These are phyloP conservation scores for Suillus americanus DNA, from an alignment of 768 basidiomycete genomes.

Conservation along the genomic window DNA sequence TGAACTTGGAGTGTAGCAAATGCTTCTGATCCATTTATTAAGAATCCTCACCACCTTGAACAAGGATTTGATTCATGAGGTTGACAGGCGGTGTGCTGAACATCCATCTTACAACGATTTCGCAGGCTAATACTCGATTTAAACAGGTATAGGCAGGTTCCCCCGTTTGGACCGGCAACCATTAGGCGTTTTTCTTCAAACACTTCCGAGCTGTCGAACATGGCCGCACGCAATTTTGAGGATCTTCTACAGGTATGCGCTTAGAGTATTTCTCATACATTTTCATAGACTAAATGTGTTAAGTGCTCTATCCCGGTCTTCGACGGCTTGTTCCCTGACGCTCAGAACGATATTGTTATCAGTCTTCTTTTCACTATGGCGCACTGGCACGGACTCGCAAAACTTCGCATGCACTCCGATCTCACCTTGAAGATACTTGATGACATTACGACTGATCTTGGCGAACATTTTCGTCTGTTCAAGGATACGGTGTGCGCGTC, in stretches of 20 bases:
- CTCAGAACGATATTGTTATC: slow-evolving; percentile 15
- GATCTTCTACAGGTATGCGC: slow-evolving; percentile 31
- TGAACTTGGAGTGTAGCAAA: too few species aligned
- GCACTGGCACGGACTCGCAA: slow-evolving; percentile 16
- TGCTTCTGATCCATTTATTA: too few species aligned
- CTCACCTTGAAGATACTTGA: slow-evolving; percentile 17
- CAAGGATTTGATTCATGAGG: too few species aligned
- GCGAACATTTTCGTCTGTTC: slow-evolving; percentile 23
- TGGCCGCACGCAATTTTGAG: slow-evolving; percentile 38
- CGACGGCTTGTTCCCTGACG: slow-evolving; percentile 24
- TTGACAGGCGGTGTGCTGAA: too few species aligned
- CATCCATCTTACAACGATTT: slow-evolving; percentile 12
- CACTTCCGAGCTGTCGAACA: slow-evolving; percentile 22
- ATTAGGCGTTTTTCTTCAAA: slow-evolving; percentile 23
- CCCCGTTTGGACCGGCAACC: slow-evolving; percentile 24
- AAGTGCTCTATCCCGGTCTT: slow-evolving; percentile 34
- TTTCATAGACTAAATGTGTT: background rate
- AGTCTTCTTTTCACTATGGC: slow-evolving; percentile 15
- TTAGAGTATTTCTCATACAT: background rate
- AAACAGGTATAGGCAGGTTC: slow-evolving; percentile 28
- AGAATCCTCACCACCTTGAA: too few species aligned
- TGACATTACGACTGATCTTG: slow-evolving; percentile 15
- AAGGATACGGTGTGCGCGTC: slow-evolving; percentile 13
- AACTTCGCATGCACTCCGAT: slow-evolving; percentile 30
- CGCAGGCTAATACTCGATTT: slow-evolving; percentile 5